A percentile compares a stretch with the other conserved stretches of the same genome.
Conservation (phyloP, 805 yeast genomes). For the Debaryomyces hansenii region DNA sequence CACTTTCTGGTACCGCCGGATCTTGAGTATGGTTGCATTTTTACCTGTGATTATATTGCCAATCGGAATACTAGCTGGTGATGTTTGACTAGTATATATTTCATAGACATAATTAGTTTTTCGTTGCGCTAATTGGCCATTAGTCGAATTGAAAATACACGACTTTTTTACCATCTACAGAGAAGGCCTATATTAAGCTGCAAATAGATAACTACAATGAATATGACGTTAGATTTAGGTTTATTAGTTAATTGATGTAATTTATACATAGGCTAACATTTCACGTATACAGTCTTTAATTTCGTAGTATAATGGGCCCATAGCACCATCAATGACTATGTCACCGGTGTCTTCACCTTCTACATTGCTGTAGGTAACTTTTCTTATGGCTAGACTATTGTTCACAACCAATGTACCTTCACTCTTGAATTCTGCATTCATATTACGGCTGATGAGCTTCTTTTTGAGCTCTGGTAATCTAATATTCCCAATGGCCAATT, state of each 20-base stretch:
- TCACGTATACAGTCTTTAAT: conserved; percentile 70
- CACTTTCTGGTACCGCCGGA: conserved; percentile 49
- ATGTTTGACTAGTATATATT: background rate
- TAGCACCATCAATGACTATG: conserved; percentile 80
- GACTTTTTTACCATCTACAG: background rate
- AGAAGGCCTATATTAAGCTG: background rate
- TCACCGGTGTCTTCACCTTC: conserved; percentile 67
- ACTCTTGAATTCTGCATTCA: conserved; percentile 84
- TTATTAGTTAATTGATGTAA: too few relatives aligned
- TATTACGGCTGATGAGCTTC: conserved; percentile 55
- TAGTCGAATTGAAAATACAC: background rate
- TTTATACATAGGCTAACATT: conserved; percentile 71
- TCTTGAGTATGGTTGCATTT: conserved; percentile 49
- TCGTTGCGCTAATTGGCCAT: conserved; percentile 11
- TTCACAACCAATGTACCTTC: conserved; percentile 91
- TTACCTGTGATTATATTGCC: conserved; percentile 1
- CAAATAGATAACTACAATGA: background rate
- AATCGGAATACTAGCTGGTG: background rate
- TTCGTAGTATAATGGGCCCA: conserved; percentile 72
- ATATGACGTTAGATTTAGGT: too few relatives aligned
- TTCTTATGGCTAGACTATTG: conserved; percentile 70
- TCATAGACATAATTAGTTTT: background rate
- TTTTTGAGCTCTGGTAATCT: conserved; percentile 77
- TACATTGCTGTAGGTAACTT: conserved; percentile 45
- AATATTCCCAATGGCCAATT: conserved; percentile 85